These are phyloP conservation scores for Diaporthe citriasiana DNA, from an alignment of 2,329 filamentous ascomycete genomes.

Conservation along the genomic window DNA sequence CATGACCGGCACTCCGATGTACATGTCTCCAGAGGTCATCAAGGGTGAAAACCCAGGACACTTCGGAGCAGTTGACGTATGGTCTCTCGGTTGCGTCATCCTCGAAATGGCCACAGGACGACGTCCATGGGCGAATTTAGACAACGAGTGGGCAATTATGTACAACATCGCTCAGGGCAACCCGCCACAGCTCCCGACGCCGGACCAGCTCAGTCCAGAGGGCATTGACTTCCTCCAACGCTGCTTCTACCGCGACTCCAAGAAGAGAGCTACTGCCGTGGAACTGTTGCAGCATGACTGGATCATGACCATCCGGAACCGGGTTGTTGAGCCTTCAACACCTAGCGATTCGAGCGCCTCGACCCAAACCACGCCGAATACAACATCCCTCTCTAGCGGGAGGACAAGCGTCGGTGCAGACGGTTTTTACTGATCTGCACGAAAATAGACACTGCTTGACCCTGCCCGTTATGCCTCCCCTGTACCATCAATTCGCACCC, in stretches of 20 bases:
- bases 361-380: constrained; percentile 55
- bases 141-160: constrained; percentile 99
- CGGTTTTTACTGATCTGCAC: constrained; percentile 50
- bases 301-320: constrained; percentile 77
- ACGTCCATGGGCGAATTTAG: constrained; percentile 92
- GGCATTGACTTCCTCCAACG: constrained; percentile 90
- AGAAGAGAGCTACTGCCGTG: constrained; percentile 82
- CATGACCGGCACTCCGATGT: constrained; percentile 99
- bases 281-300: constrained; percentile 96
- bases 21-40: constrained; percentile 99
- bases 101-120: constrained; percentile 97
- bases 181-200: constrained; percentile 84
- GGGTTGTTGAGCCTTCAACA: constrained; percentile 75
- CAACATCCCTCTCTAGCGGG: constrained; percentile 48
- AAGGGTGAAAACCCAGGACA: constrained; percentile 86
- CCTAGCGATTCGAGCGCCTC: constrained; percentile 69
- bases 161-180: constrained; percentile 99
- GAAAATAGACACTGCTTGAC: neutral
- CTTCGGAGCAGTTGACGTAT: constrained; percentile 91
- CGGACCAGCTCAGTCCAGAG: constrained; percentile 85
- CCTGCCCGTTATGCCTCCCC: neutral
- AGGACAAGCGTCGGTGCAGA: constrained; percentile 50
- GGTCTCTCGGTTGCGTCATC: constrained; percentile 96
- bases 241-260: constrained; percentile 90
- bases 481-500: constrained; percentile 2